Base-by-base conservation (phyloP, 1,284 basidiomycete genomes). In the Ceraceosorus bombacis region DNA sequence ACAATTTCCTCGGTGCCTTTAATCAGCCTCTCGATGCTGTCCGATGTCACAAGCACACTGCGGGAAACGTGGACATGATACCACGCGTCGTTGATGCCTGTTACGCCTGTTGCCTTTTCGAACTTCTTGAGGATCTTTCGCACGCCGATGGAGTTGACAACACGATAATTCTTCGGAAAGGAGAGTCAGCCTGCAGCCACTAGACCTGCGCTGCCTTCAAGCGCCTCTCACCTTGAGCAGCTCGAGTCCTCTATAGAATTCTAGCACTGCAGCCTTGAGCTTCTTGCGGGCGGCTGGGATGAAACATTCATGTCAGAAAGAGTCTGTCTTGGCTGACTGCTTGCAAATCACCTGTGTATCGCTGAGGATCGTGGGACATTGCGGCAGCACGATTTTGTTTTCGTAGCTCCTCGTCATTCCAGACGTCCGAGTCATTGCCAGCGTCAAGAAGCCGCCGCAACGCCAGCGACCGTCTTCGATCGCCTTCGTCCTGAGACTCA, bases 71-170 rank as follows among this genome's bases (percentile, higher is more conserved):
- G 86, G 70, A 89, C 86, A n/a, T 80, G 80, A 85, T 88, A 78
- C 88, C 94, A 59, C 84, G 82, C 51, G 85, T 83, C 74, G 43
- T 46, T 46, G 43, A 46, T 87, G 84, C 48, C 83, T 79, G 61
- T 77, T 55, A 87, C 86, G 71, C 82, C 84, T 0, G 89, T 87
- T 2, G 85, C 81, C 79, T 95, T 96, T 74, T 91, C 89, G 69
- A 91, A 95, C 80, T 95, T 97, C 79, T 92, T 96, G 64, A 95
- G 62, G 9, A 76, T 73, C 77, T 97, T 96, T 27, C 88, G 82
- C 77, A 96, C 92, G 0, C 91, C 93, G 2, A 88, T 88, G 7
- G 92, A 78, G 76, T 96, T 96, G 55, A 96, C 79, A 52, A 88
- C 85, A 4, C 43, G 43, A 15, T 46, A 46, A 15, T 46, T 46